Evolutionary conservation across 208 protist genomes (phyloP).

Genomic region (Phytomonas serpens): DNA sequence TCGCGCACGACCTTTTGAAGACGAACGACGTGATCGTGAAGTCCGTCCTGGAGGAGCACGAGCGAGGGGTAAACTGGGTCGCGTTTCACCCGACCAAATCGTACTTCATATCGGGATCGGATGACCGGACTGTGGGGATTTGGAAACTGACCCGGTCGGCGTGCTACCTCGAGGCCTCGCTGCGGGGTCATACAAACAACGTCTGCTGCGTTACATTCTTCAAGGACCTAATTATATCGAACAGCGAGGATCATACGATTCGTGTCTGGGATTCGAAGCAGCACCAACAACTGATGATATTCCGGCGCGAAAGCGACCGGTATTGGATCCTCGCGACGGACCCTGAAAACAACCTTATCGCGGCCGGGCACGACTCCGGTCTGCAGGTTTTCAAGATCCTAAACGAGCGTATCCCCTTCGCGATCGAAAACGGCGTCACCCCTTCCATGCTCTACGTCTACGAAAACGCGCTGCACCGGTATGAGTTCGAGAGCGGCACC

Average conservation of each 20-base stretch:
- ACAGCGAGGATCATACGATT: constrained; percentile 94
- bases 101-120: constrained; percentile 94
- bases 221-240: constrained; percentile 96
- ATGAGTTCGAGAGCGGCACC: constrained; percentile 38
- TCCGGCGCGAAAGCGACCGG: constrained; percentile 94
- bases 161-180: constrained; percentile 88
- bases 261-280: constrained; percentile 83
- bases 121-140: constrained; percentile 96
- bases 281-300: constrained; percentile 62
- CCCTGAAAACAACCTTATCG: constrained; percentile 93
- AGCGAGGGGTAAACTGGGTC: constrained; percentile 99
- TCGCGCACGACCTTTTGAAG: constrained; percentile 93
- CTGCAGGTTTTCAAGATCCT: constrained; percentile 98
- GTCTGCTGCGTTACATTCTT: constrained; percentile 96
- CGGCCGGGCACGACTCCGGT: constrained; percentile 95
- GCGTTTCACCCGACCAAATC: constrained; percentile 95
- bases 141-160: constrained; percentile 91
- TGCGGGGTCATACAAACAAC: constrained; percentile 97
- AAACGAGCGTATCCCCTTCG: constrained; percentile 91
- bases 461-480: constrained; percentile 34
- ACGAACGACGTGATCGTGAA: constrained; percentile 91
- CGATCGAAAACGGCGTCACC: constrained; percentile 26
- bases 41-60: constrained; percentile 96
- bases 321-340: constrained; percentile 98
- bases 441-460: constrained; percentile 43